Evolutionary conservation across 169 alveolate species (phyloP), one percentile per base, ranked within the genome.

Genomic region (Plasmodium coatneyi): DNA sequence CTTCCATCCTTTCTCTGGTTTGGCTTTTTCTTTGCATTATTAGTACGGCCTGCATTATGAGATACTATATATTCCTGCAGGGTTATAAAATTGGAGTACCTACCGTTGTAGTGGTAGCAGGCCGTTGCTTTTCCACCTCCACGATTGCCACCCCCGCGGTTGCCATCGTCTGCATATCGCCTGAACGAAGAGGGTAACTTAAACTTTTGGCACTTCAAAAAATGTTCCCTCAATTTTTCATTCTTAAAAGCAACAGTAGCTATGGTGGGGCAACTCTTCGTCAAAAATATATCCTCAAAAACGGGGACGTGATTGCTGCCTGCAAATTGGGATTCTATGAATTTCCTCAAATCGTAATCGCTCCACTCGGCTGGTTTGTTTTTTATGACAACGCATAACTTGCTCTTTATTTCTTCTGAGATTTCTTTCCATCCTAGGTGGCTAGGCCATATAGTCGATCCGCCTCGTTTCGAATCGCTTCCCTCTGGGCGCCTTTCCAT

Each of bases 311-410:
- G 52, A 22, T 36, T 14, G 22, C 32, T 83, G 28, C 76, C 74
- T 28, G 41, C 10, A 83, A 70, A 83, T 39, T 83, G 92, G 5
- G 92, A 83, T 41, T 70, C 92, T 71, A 83, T 14, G 49, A 83
- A 83, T 10, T 83, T 41, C 9, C 52, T 34, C 66, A 83, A 83
- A 34, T 83, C 92, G 30, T 83, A 83, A 22, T 83, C 82, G 54
- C 76, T 83, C 92, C 92, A 83, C 52, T 83, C 82, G 9, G 83
- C 72, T 36, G 92, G 92, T 22, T 83, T 83, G 5, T 83, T 83
- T 71, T 83, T 83, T 22, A 83, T 71, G 52, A 83, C 92, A 10
- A 83, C 82, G 25, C 92, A 83, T 19, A 83, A 43, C 30, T 83
- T 83, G 71, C 34, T 19, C 19, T 83, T 83, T 9, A 83, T 39